Conservation (phyloP, 163 green algal genomes). For the Volvox carteri region DNA sequence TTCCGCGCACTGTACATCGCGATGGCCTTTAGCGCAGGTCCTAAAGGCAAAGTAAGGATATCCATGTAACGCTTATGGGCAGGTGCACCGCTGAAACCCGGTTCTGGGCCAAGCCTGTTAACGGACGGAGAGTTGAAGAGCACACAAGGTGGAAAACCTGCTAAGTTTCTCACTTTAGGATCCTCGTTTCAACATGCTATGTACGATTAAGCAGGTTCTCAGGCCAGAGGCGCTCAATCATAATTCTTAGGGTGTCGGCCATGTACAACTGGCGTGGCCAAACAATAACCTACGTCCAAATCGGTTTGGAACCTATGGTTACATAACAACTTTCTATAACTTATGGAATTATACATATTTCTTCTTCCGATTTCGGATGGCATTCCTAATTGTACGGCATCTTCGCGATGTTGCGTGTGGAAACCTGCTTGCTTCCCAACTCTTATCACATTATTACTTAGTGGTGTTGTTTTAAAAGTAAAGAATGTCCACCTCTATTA, state of each 20-base stretch:
- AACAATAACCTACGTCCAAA: neutral
- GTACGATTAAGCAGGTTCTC: neutral
- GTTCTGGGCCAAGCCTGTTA: no score
- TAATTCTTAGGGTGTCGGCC: neutral
- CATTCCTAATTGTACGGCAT: neutral
- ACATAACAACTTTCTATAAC: neutral
- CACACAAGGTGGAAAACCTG: neutral
- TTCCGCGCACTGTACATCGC: neutral
- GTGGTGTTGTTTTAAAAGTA: no score
- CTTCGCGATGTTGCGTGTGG: no score
- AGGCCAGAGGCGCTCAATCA: neutral
- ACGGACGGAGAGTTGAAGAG: neutral
- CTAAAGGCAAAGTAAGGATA: no score
- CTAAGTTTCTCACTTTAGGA: neutral
- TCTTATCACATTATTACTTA: no score
- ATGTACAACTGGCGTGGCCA: neutral
- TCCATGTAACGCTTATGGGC: no score
- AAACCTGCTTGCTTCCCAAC: no score
- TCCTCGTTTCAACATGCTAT: neutral
- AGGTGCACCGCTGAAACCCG: no score
- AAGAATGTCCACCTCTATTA: constrained; percentile 54
- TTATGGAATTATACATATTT: no score
- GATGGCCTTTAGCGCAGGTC: no score
- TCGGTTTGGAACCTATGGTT: neutral
- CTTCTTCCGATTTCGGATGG: no score